A percentile compares a stretch with the other conserved stretches of the same genome.
These are phyloP conservation scores for Beta lomatogona DNA, from an alignment of 179 eudicot species.

Conservation along the genomic window DNA sequence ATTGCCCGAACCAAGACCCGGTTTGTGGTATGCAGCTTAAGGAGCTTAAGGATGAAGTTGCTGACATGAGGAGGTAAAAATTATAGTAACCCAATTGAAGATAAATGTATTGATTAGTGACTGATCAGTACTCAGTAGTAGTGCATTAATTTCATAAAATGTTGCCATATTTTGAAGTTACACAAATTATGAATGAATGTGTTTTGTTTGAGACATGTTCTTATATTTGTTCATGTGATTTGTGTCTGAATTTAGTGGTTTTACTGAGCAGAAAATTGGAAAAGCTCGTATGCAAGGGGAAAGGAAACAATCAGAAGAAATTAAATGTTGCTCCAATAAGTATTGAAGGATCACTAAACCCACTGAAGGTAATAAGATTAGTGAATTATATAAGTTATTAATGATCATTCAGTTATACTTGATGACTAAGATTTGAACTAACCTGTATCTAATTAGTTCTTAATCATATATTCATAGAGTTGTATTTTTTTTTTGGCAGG, in stretches of 20 bases:
- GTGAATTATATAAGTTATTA: background rate
- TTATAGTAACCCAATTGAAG: background rate
- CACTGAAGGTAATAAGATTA: constrained; percentile 29
- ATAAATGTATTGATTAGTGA: too few relatives aligned
- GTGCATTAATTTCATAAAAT: background rate
- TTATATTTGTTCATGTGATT: background rate
- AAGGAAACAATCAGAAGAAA: constrained; percentile 37
- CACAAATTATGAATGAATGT: too few relatives aligned
- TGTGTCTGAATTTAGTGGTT: constrained; percentile 1
- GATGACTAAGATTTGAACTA: background rate
- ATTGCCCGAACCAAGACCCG: constrained; percentile 70
- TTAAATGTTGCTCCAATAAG: constrained; percentile 14
- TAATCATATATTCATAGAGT: background rate
- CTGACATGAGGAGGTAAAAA: constrained; percentile 57
- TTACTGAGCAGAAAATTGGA: constrained; percentile 47
- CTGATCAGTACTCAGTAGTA: background rate
- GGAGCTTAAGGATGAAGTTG: constrained; percentile 54
- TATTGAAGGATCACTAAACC: constrained; percentile 19
- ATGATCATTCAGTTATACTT: background rate
- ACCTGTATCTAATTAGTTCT: too few relatives aligned
- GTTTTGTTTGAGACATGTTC: too few relatives aligned
- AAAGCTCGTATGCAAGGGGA: constrained; percentile 39
- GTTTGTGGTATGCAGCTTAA: constrained; percentile 63
- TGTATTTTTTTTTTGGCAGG: constrained; percentile 26
- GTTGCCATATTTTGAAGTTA: background rate